Evolutionary conservation across 2,329 filamentous ascomycete genomes (phyloP).

Genomic region (Cladosporium colombiae): DNA sequence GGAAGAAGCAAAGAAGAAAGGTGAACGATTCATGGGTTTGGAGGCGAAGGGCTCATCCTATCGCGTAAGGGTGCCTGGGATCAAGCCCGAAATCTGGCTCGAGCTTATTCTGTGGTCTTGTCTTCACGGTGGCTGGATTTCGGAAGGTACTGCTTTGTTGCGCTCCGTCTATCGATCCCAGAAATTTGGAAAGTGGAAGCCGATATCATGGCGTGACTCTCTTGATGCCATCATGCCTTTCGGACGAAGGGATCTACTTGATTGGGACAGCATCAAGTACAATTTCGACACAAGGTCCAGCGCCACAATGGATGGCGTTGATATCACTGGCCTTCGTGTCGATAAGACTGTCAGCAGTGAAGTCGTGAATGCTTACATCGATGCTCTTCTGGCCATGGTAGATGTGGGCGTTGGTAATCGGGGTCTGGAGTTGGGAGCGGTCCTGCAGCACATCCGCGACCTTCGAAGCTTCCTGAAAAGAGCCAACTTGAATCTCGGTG

Average conservation of each 20-base stretch:
- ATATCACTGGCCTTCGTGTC: slow-evolving; percentile 29
- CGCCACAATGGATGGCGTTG: slow-evolving; percentile 25
- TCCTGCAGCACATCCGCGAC: slow-evolving; percentile 38
- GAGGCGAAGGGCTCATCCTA: slow-evolving; percentile 10
- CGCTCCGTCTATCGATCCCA: slow-evolving; percentile 4
- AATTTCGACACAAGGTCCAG: slow-evolving; percentile 32
- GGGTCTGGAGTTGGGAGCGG: slow-evolving; percentile 40
- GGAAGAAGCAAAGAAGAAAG: slow-evolving; percentile 11
- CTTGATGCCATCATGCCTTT: slow-evolving; percentile 33
- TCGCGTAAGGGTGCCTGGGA: slow-evolving; percentile 7
- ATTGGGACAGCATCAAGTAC: slow-evolving; percentile 35
- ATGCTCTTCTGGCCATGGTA: slow-evolving; percentile 51
- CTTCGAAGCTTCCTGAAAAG: slow-evolving; percentile 42
- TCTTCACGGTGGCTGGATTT: slow-evolving; percentile 50
- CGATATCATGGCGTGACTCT: slow-evolving; percentile 47
- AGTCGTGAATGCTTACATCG: slow-evolving; percentile 57
- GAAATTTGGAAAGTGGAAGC: slow-evolving; percentile 30
- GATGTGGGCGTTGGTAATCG: slow-evolving; percentile 46
- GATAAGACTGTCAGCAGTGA: slow-evolving; percentile 58
- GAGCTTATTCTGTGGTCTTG: slow-evolving; percentile 56
- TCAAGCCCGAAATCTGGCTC: slow-evolving; percentile 50
- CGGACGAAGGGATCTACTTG: slow-evolving; percentile 29
- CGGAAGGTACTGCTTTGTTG: slow-evolving; percentile 46
- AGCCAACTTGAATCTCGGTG: slow-evolving; percentile 43
- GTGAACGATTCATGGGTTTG: neutral